Evolutionary conservation across 2,329 filamentous ascomycete genomes (phyloP), one percentile per base, ranked within the genome.

Genomic region (Ophiostoma novo-ulmi): DNA sequence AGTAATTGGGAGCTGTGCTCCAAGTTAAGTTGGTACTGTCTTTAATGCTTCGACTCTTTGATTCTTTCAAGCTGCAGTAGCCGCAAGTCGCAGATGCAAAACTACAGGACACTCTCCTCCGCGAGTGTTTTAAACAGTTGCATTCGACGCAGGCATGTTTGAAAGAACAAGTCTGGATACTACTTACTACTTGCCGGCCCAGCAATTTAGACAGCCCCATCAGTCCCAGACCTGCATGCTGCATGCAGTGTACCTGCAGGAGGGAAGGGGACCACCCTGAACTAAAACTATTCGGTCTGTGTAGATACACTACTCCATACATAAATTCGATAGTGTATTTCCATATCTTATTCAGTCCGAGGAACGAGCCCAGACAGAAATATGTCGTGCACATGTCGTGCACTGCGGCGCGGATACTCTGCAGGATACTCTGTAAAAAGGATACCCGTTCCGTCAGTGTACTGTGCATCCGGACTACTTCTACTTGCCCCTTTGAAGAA

Each of bases 241-340:
- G 58, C 41, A 71, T 70, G 70, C 70, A 68, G 70, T 67, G 70
- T 69, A 71, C 70, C 66, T 71, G 70, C 67, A 71, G 67, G 66
- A 65, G 48, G 38, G 64, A 63, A 68, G 20, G 39, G 65, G 70
- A 39, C 52, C 44, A 65, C 38, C 36, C 13, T 13, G 11, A n/a
- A 8, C 14, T 14, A 14, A 3, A 55, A 22, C 8, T 26, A 22
- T 58, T 17, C 20, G 52, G 8, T 44, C 8, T 44, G 10, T 44
- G 31, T 31, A 31, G 31, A 26, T n/a, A 1, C 31, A 26, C 35
- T 11, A 13, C 61, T 36, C 6, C 7, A 20, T 20, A 31, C 3
- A 31, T 4, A 31, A 4, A 31, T 36, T 63, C 41, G 41, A 44
- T 44, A 44, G 13, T 44, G 41, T 44, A 5, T 44, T 44, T 44